phyloP scores from a whole-genome alignment of 305 asterid species.

The Rubia peregrina region DNA sequence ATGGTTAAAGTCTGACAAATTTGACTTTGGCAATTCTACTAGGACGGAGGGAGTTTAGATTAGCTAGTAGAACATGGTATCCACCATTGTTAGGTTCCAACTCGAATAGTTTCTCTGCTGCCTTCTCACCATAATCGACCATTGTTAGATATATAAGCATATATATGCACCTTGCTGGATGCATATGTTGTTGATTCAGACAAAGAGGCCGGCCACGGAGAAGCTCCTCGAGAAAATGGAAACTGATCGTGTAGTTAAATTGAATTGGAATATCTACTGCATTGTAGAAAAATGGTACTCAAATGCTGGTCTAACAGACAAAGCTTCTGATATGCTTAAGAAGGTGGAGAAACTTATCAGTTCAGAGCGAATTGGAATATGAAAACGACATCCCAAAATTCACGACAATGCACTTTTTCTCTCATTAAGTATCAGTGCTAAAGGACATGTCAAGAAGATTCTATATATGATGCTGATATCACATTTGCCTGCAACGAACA shows the following conservation, averaged over 20 bases:
- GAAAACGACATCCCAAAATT: too few relatives aligned
- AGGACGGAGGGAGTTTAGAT: too few relatives aligned
- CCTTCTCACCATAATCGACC: constrained; percentile 70
- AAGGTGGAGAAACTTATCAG: constrained; percentile 26
- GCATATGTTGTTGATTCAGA: constrained; percentile 25
- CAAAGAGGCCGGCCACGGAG: constrained; percentile 24
- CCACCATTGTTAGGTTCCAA: constrained; percentile 85
- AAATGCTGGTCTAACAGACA: constrained; percentile 18
- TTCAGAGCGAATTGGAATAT: too few relatives aligned
- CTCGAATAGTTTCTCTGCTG: constrained; percentile 65
- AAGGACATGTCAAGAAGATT: too few relatives aligned
- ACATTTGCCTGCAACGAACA: too few relatives aligned
- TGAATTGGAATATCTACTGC: constrained; percentile 14
- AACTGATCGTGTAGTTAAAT: constrained; percentile 10
- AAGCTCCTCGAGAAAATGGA: constrained; percentile 32
- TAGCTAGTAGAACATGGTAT: constrained; percentile 79
- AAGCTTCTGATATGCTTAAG: constrained; percentile 24
- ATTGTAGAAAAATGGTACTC: constrained; percentile 30
- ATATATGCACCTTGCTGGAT: constrained; percentile 24
- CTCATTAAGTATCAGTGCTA: too few relatives aligned
- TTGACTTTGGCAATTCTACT: too few relatives aligned
- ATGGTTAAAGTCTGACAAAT: too few relatives aligned
- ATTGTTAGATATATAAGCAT: too few relatives aligned
- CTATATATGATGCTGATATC: too few relatives aligned
- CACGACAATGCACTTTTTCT: too few relatives aligned